Evolutionary conservation across 805 yeast genomes (phyloP), one percentile per base, ranked within the genome.

Genomic region (Ogataea minuta): DNA sequence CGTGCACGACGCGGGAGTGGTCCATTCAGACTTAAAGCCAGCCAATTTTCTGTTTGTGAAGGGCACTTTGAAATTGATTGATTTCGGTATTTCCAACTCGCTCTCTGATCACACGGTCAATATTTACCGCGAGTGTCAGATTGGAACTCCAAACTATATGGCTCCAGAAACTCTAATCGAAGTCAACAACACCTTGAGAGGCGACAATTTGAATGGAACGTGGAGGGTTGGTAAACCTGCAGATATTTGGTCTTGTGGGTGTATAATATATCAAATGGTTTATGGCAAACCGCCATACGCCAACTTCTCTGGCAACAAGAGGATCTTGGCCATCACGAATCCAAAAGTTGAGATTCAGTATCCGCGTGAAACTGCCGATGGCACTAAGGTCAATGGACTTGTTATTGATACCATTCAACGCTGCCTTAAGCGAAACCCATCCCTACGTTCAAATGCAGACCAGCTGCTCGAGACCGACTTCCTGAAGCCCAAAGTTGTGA

Each of bases 191-290:
- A 48, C 55, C 10, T 16, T 65, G 20, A 43, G 34, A 23, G 49
- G 51, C 5, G 77, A 49, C 29, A 37, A 43, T 29, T 15, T 40
- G 9, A 47, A 44, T 55, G 40, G 64, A 41, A 63, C 77, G 25
- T 66, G 82, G 91, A 85, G 78, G 60, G 95, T 90, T 9, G 97
- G 98, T 1, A 83, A 81, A 53, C 96, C 98, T 0, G 84, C 97
- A 2, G 99, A 93, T 64, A 81, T 93, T 11, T 93, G 99, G 99
- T 89, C 98, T 14, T 85, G 96, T 63, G 99, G 99, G 0, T 89
- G 98, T 60, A 91, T 93, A 3, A 69, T 93, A 1, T 91, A 89
- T 62, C 98, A 93, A 60, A 88, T 93, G 95, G 76, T 90, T 7
- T 95, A 93, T 53, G 96, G 96, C 0, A 74, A 74, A 45, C 91